These are phyloP conservation scores for Cladorrhinum sp. DNA, from an alignment of 2,329 filamentous ascomycete genomes.

Conservation along the genomic window DNA sequence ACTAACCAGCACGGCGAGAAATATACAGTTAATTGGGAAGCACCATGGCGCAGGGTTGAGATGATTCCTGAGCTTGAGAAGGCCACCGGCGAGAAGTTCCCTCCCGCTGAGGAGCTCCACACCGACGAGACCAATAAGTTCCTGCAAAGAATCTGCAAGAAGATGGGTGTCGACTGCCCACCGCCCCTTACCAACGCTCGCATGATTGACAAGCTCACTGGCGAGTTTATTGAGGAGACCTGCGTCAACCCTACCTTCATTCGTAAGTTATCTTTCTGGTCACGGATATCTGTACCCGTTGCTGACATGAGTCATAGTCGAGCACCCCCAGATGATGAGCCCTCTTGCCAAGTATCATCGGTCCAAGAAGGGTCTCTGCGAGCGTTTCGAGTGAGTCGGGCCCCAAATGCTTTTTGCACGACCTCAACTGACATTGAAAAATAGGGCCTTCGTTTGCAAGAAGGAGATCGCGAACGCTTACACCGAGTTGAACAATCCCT, in stretches of 20 bases:
- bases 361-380: constrained; percentile 75
- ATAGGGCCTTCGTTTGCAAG: constrained; percentile 80
- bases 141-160: constrained; percentile 78
- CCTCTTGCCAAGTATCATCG: constrained; percentile 96
- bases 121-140: constrained; percentile 86
- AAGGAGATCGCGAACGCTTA: constrained; percentile 97
- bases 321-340: constrained; percentile 81
- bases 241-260: constrained; percentile 94
- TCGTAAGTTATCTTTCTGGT: constrained; percentile 33
- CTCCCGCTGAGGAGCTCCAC: constrained; percentile 82
- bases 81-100: constrained; percentile 89
- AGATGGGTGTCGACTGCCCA: constrained; percentile 85
- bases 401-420: background rate
- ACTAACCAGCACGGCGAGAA: constrained; percentile 81
- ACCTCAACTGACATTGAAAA: constrained; percentile 6
- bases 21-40: constrained; percentile 93
- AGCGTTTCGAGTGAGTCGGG: constrained; percentile 72
- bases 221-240: constrained; percentile 91
- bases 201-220: constrained; percentile 93
- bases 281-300: background rate
- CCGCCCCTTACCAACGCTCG: constrained; percentile 89
- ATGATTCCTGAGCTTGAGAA: constrained; percentile 95
- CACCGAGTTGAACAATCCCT: constrained; percentile 96
- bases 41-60: constrained; percentile 87
- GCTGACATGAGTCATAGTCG: constrained; percentile 34